phyloP scores from a whole-genome alignment of 2,329 filamentous ascomycete species.

The Capronia coronata region DNA sequence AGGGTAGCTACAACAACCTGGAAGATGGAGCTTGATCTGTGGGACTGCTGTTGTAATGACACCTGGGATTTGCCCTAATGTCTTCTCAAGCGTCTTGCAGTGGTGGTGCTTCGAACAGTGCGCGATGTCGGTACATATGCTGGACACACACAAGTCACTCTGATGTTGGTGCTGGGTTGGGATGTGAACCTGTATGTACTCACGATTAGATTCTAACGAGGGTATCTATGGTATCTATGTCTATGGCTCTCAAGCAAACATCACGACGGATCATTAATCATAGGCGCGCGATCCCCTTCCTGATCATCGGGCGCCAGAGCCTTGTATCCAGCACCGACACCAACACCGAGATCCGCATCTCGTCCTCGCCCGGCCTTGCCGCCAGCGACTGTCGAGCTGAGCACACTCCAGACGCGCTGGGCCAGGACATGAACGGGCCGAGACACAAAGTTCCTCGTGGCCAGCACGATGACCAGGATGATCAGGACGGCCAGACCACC shows the following conservation, averaged over 20 bases:
- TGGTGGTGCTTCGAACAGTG: no score
- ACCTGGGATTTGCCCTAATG: no score
- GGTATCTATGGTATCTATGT: no score
- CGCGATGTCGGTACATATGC: no score
- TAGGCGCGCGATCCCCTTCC: background rate
- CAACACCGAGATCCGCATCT: background rate
- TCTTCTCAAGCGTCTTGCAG: no score
- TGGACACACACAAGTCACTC: no score
- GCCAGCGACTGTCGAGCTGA: background rate
- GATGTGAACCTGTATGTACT: no score
- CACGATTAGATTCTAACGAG: no score
- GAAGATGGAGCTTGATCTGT: no score
- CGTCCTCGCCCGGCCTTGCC: background rate
- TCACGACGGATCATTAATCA: conserved; percentile 14
- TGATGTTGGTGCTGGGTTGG: no score
- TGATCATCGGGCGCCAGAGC: conserved; percentile 9
- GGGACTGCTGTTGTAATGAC: no score
- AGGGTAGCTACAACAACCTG: no score
- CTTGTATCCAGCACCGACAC: conserved; percentile 13
- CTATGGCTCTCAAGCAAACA: background rate
- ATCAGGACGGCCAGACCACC: conserved; percentile 11
- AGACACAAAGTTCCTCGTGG: conserved; percentile 20
- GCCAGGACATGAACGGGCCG: conserved; percentile 13
- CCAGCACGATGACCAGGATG: conserved; percentile 14
- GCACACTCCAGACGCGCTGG: conserved; percentile 3